Evolutionary conservation across 1,284 basidiomycete species (phyloP), one percentile per base, ranked within the genome.

Genomic region (Tilletia walkeri): DNA sequence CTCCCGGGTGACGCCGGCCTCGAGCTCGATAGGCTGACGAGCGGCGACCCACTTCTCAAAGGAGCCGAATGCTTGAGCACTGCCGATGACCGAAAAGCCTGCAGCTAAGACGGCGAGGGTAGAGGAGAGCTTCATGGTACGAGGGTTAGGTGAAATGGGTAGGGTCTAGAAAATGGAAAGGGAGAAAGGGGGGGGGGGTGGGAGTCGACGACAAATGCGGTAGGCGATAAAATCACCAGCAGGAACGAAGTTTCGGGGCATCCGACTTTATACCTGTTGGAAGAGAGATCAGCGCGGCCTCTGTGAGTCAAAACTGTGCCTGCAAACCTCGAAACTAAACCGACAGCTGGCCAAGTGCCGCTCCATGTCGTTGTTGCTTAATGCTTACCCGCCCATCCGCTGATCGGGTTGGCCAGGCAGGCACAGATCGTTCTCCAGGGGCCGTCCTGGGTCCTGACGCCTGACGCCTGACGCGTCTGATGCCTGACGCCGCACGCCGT

Each of bases 11-110:
- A 30, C 24, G 7, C 38, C 72, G 54, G 66, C 67, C 39, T 76
- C 65, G 67, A 76, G 68, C 67, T 75, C 73, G 24, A 66, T 72
- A 53, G 71, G 67, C 66, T 76, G 73, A 56, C 75, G 68, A 38
- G 70, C 67, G 30, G 65, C 66, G 67, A 34, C 59, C 66, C 66
- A 61, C 53, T 71, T 66, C 48, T 53, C 71, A 36, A 68, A 76
- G 38, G 73, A 67, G 48, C 74, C 74, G 45, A 76, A 76, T 24
- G 75, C 75, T 66, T 71, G 47, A n/a, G 65, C 75, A 6, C 69
- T 45, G 70, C 68, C 39, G 48, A 73, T 61, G 65, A 75, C 56
- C n/a, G 56, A 61, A 9, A 61, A 61, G 56, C 56, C 54, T 18
- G 73, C 67, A 1, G 73, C 59, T 0, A 69, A 39, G 14, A 63